These are phyloP conservation scores for Albatrellus sp. DNA, from an alignment of 1,284 basidiomycete species.

Conservation along the genomic window DNA sequence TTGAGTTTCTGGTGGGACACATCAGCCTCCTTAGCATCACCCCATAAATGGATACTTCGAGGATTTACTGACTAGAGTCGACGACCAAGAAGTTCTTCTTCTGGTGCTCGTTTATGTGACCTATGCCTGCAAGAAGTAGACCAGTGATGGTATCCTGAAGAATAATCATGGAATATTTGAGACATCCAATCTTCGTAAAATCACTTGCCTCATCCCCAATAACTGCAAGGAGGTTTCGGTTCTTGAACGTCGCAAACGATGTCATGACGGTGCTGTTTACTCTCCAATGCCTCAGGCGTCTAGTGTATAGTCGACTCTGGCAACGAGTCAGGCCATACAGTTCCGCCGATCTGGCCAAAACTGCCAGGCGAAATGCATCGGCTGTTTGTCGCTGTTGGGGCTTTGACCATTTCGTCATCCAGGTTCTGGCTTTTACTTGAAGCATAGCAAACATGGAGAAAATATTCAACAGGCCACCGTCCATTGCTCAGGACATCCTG, in stretches of 20 bases:
- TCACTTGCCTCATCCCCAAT: conserved; percentile 84
- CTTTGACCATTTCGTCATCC: background rate
- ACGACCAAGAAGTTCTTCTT: conserved; percentile 96
- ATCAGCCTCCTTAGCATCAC: background rate
- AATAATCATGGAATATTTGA: background rate
- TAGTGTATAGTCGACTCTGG: too few relatives aligned
- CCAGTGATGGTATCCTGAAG: conserved; percentile 89
- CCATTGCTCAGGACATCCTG: conserved; percentile 78
- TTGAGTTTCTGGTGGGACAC: conserved; percentile 63
- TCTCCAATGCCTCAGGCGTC: too few relatives aligned
- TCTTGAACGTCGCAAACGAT: conserved; percentile 44
- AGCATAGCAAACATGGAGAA: conserved; percentile 12
- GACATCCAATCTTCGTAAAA: background rate
- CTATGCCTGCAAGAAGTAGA: conserved; percentile 83
- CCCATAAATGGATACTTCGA: background rate
- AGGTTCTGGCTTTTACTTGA: background rate
- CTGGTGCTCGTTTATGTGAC: conserved; percentile 77
- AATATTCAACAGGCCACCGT: conserved; percentile 59
- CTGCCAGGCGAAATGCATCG: background rate
- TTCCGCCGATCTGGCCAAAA: background rate
- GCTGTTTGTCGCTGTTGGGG: conserved; percentile 13
- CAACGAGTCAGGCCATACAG: too few relatives aligned
- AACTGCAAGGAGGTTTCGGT: conserved; percentile 80
- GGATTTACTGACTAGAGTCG: conserved; percentile 57
- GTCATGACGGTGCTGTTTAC: conserved; percentile 17